Evolutionary conservation across 2,329 filamentous ascomycete genomes (phyloP).

Genomic region (Exophiala bonariae): DNA sequence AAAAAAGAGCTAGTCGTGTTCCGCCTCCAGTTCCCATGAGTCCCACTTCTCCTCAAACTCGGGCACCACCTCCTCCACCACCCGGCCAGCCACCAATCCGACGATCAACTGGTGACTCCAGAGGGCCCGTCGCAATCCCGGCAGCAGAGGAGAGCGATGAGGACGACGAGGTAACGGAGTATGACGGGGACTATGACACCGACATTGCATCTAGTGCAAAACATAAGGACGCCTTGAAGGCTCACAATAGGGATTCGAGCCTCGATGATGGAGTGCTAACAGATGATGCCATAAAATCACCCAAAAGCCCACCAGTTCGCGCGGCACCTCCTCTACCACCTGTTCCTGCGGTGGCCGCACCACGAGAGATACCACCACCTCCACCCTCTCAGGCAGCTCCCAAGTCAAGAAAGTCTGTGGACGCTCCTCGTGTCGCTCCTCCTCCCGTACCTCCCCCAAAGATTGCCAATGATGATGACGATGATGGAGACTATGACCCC

Average conservation of each 20-base stretch:
- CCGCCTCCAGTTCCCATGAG: slow-evolving; percentile 39
- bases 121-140: slow-evolving; percentile 31
- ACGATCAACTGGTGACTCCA: slow-evolving; percentile 60
- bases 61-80: slow-evolving; percentile 64
- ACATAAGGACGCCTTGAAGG: slow-evolving; percentile 88
- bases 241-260: slow-evolving; percentile 75
- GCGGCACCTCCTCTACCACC: slow-evolving; percentile 53
- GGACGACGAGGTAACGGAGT: slow-evolving; percentile 83
- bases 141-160: slow-evolving; percentile 55
- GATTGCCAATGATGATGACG: slow-evolving; percentile 52
- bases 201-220: slow-evolving; percentile 93
- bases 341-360: slow-evolving; percentile 60
- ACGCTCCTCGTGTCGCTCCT: slow-evolving; percentile 69
- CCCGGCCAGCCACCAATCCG: slow-evolving; percentile 54
- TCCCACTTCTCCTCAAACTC: slow-evolving; percentile 44
- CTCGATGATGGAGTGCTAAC: slow-evolving; percentile 63
- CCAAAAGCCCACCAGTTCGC: slow-evolving; percentile 40
- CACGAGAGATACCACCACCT: slow-evolving; percentile 61
- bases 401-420: slow-evolving; percentile 63
- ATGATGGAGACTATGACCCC: slow-evolving; percentile 54
- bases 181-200: slow-evolving; percentile 97
- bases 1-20: slow-evolving; percentile 43
- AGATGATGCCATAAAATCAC: slow-evolving; percentile 55
- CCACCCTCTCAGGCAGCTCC: slow-evolving; percentile 64
- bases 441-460: slow-evolving; percentile 58